Conservation (phyloP, 805 yeast species). For the Metschnikowia shivogae region DNA sequence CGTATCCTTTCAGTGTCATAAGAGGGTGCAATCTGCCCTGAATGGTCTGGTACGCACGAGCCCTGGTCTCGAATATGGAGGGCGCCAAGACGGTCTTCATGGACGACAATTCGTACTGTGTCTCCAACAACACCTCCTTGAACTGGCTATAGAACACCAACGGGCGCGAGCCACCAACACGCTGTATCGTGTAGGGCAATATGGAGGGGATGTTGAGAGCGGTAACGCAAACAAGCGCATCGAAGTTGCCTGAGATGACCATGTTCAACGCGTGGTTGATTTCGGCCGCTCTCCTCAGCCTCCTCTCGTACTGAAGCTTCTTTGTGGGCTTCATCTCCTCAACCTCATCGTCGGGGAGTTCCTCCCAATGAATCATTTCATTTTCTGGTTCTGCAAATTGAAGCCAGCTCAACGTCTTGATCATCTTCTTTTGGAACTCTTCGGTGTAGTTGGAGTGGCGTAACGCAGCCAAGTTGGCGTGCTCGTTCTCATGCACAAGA, state of each 20-base stretch:
- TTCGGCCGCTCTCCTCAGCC: constrained; percentile 53
- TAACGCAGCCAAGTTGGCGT: constrained; percentile 72
- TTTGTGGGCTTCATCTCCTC: constrained; percentile 54
- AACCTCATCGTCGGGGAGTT: constrained; percentile 49
- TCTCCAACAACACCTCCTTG: constrained; percentile 74
- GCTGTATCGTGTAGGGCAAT: constrained; percentile 57
- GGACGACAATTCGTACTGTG: constrained; percentile 61
- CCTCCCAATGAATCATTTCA: constrained; percentile 45
- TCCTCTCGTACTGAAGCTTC: constrained; percentile 62
- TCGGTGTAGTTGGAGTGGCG: constrained; percentile 62
- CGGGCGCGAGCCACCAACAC: constrained; percentile 81
- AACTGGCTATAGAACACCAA: constrained; percentile 75
- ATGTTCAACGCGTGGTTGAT: constrained; percentile 47
- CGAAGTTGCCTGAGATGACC: constrained; percentile 55
- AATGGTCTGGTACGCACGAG: constrained; percentile 84
- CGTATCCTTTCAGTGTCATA: constrained; percentile 91
- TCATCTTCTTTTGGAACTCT: constrained; percentile 47
- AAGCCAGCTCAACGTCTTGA: constrained; percentile 68
- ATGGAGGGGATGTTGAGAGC: constrained; percentile 67
- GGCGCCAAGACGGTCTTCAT: constrained; percentile 80
- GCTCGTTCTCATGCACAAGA: constrained; percentile 88
- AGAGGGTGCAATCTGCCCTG: constrained; percentile 92
- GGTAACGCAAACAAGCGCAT: constrained; percentile 69
- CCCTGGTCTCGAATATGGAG: constrained; percentile 73
- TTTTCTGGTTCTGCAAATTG: constrained; percentile 79